Evolutionary conservation across 2,329 filamentous ascomycete genomes (phyloP), one percentile per base, ranked within the genome.

Genomic region (Aspergillus aculeatinus): DNA sequence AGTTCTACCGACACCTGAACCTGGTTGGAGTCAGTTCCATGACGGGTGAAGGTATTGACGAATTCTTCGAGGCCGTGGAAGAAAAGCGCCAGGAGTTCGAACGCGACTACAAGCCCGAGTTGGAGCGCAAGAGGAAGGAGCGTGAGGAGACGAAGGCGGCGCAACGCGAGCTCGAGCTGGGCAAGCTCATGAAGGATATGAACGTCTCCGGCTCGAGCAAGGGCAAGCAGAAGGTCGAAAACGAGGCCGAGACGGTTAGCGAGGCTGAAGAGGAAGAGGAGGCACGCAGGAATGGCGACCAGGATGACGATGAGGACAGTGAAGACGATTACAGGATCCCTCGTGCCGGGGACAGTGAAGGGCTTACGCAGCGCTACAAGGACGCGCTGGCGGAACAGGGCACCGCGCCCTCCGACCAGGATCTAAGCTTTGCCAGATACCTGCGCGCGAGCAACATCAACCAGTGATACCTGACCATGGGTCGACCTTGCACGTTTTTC

Each of bases 141-240:
- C 85, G 92, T 25, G 91, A 96, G 62, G 85, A 89, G 62, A 83
- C 87, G 67, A 94, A 93, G 80, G 83, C 86, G 62, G 84, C 84
- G 60, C 79, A 85, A 29, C 83, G 92, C 50, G 88, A 96, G 70
- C 86, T 89, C 70, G 93, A 99, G 74, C 79, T 99, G 29, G 91
- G 90, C 62, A 92, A 91, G 80, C 87, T 99, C 81, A 96, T 99
- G 92, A 89, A 89, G 73, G 94, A 95, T 67, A 96, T 99, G 91
- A 82, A 83, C 56, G 83, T 91, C 50, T 80, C 80, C 21, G 76
- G 77, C 23, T 64, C 72, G 62, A 76, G 57, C 48, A 66, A 59
- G 68, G 63, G 59, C 63, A 65, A 63, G 51, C 65, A 64, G 58
- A 49, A 53, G 47, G 51, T 61, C 2, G 69, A 63, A 60, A 63